phyloP scores from a whole-genome alignment of 78 protist genomes.

The Dictyostelium intermedium region DNA sequence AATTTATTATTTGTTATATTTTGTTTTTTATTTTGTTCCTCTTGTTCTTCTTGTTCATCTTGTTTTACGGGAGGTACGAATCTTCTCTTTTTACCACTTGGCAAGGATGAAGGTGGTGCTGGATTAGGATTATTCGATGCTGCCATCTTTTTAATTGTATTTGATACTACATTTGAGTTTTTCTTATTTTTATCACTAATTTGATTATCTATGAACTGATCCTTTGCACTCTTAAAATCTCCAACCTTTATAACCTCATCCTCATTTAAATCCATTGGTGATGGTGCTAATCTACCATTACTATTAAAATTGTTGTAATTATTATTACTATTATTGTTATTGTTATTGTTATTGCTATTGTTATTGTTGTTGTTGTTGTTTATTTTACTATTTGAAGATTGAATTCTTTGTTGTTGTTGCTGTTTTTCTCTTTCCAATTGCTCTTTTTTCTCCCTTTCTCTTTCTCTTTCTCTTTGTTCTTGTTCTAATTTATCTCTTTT shows the following conservation, averaged over 20 bases:
- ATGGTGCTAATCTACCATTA: not conserved
- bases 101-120: not conserved
- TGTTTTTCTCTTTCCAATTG: not conserved
- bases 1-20: not conserved
- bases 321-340: not conserved
- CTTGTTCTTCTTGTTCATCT: conserved; percentile 28
- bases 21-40: conserved; percentile 14
- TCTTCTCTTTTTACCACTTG: conserved; percentile 44
- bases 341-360: not conserved
- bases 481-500: not conserved
- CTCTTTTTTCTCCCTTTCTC: not conserved
- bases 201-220: conserved; percentile 13
- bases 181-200: not conserved
- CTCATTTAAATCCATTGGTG: not conserved
- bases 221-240: conserved; percentile 30
- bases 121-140: not conserved
- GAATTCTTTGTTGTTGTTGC: not conserved
- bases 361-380: not conserved
- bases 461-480: conserved; percentile 11
- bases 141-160: conserved; percentile 6
- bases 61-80: conserved; percentile 40
- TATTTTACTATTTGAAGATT: not conserved
- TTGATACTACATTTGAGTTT: not conserved
- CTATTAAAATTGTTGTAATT: not conserved
- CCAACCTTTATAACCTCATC: not conserved